These are phyloP conservation scores for Diospyros kaki DNA, from an alignment of 148 eudicot species.

Conservation along the genomic window DNA sequence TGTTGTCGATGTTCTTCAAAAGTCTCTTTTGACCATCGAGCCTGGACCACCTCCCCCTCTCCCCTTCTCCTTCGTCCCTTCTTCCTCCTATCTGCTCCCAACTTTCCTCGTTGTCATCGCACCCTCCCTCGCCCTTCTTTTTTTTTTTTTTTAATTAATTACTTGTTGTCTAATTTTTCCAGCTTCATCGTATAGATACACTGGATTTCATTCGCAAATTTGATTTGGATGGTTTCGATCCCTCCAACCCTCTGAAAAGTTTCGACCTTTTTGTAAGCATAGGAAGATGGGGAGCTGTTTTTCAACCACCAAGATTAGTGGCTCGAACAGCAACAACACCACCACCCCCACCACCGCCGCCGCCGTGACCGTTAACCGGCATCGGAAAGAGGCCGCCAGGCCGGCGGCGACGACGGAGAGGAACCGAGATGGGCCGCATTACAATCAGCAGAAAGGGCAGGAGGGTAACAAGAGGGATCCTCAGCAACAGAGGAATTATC, in stretches of 20 bases:
- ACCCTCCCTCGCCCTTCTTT: background rate
- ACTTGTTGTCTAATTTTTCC: background rate
- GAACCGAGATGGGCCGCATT: conserved; percentile 21
- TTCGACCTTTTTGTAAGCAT: background rate
- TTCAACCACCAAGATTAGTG: conserved; percentile 46
- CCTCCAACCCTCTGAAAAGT: background rate
- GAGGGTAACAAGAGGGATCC: conserved; percentile 11
- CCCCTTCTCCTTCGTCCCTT: conserved; percentile 20
- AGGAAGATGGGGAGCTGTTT: conserved; percentile 63
- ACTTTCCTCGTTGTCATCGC: conserved; percentile 15
- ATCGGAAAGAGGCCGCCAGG: conserved; percentile 11
- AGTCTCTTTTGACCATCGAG: conserved; percentile 20
- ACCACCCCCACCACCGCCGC: conserved; percentile 16
- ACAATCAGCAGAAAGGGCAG: conserved; percentile 12
- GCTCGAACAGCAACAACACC: conserved; percentile 51
- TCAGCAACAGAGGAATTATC: conserved; percentile 15
- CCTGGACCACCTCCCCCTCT: background rate
- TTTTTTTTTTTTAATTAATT: background rate
- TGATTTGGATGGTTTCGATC: conserved; percentile 8
- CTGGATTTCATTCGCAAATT: background rate
- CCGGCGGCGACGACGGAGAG: conserved; percentile 14
- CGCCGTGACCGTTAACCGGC: conserved; percentile 7
- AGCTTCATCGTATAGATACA: no score
- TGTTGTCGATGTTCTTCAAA: background rate
- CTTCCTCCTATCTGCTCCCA: conserved; percentile 24